A percentile compares a stretch with the other conserved stretches of the same genome.
Evolutionary conservation across 495 filamentous ascomycete genomes (phyloP).

Genomic region (Hyphodiscus hymeniophilus): DNA sequence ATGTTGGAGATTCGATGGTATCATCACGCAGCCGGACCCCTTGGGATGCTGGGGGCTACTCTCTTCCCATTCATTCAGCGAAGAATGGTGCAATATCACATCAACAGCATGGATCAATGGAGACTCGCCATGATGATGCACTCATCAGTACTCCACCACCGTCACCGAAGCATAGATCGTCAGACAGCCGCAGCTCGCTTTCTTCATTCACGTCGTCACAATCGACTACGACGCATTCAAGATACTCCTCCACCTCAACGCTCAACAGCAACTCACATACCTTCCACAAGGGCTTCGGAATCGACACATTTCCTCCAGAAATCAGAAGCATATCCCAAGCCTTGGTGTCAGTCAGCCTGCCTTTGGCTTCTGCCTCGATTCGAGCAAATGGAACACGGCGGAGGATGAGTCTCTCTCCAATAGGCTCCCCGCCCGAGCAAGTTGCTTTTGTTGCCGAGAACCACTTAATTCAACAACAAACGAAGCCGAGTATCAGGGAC

Average conservation of each 20-base stretch:
- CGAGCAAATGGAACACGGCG: not conserved
- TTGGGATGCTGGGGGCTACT: conserved; percentile 35
- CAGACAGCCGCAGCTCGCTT: conserved; percentile 21
- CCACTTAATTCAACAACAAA: not conserved
- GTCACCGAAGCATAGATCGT: conserved; percentile 19
- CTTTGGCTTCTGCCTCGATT: too few species aligned
- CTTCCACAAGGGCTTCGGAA: not conserved
- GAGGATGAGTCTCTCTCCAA: conserved; percentile 12
- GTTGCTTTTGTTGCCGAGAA: conserved; percentile 16
- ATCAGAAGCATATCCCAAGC: not conserved
- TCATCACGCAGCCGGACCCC: conserved; percentile 33
- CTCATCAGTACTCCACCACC: not conserved
- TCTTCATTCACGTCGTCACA: conserved; percentile 23
- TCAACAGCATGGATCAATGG: not conserved
- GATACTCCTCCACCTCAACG: conserved; percentile 22
- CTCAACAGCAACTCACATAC: conserved; percentile 10
- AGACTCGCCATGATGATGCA: conserved; percentile 13
- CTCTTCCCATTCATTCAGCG: conserved; percentile 15
- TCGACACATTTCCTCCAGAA: not conserved
- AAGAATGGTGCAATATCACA: not conserved
- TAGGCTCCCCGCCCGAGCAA: conserved; percentile 8
- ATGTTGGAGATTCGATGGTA: conserved; percentile 11
- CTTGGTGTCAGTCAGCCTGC: not conserved
- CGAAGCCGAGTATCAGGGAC: not conserved
- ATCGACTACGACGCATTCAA: conserved; percentile 17